Base-by-base conservation (phyloP, 768 basidiomycete species). In the Tulasnella sp. region DNA sequence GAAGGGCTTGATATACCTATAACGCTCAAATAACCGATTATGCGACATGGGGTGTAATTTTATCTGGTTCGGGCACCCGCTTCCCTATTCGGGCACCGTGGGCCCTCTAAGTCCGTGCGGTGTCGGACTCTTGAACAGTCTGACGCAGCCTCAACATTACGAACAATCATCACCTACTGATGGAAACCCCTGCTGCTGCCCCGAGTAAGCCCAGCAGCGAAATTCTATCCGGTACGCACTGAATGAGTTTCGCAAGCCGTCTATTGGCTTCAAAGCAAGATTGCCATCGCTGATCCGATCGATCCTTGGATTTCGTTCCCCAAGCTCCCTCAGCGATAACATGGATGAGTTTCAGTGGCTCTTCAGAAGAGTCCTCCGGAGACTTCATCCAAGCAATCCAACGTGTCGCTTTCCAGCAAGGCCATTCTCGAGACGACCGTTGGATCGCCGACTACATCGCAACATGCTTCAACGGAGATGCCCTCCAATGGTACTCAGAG, bases 391-490 rank as follows among this genome's bases (percentile, higher is more conserved):
- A 44, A 74, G 37, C 37, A 3, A 44, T 74, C 9, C 72, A 74
- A 9, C 24, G 42, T 1, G 72, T 60, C 31, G 42, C 72, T 34
- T 74, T 74, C 34, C 37, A 44, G 22, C 72, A 40, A n/a, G 42
- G 72, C 11, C 42, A 34, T 9, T 1, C 8, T 22, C 22, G 42
- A 22, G 42, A 74, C 16, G 72, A 74, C 42, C n/a, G 34, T 22
- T 40, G 42, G 72, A 74, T 74, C 34, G 72, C 72, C 72, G 72
- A 74, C 18, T 74, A 74, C 42, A 44, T 34, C 72, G 11, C 42
- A 9, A 44, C 37, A 12, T 74, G 72, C 42, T 44, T 74, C 72
- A 74, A 22, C 34, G 72, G 42, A 18, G 24, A 74, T 22, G 72
- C 72, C 22, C 72, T 74, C 34, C 34, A 40, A 5, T 74, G 72